These are phyloP conservation scores for Papiliotrema laurentii DNA, from an alignment of 1,284 basidiomycete genomes.

Conservation along the genomic window DNA sequence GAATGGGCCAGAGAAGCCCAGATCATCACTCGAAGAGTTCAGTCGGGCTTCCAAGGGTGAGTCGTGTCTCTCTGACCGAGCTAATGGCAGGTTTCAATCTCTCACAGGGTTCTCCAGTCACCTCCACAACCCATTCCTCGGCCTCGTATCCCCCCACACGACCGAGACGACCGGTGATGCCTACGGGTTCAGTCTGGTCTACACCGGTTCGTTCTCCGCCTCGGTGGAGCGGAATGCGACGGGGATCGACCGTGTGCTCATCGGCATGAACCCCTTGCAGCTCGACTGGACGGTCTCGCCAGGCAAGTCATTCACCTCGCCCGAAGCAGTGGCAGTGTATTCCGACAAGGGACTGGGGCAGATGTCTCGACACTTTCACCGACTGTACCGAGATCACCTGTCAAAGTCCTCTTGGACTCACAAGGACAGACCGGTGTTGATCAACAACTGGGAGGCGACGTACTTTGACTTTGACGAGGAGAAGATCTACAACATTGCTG, in stretches of 20 bases:
- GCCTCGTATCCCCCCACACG: slow-evolving; percentile 18
- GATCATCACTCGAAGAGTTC: slow-evolving; percentile 16
- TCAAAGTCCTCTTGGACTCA: slow-evolving; percentile 15
- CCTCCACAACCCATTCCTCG: slow-evolving; percentile 31
- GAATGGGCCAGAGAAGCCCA: slow-evolving; percentile 29
- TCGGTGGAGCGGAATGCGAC: slow-evolving; percentile 19
- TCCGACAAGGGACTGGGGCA: slow-evolving; percentile 22
- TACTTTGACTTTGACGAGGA: slow-evolving; percentile 34
- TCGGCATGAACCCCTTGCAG: slow-evolving; percentile 33
- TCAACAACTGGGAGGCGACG: slow-evolving; percentile 42
- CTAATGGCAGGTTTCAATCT: slow-evolving; percentile 20
- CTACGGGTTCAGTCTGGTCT: slow-evolving; percentile 30
- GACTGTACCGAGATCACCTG: slow-evolving; percentile 29
- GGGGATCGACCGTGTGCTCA: slow-evolving; percentile 16
- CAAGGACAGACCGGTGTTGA: slow-evolving; percentile 22
- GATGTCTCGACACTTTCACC: slow-evolving; percentile 26
- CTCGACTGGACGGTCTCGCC: slow-evolving; percentile 23
- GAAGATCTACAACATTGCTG: slow-evolving; percentile 19
- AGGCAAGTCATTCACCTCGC: slow-evolving; percentile 24
- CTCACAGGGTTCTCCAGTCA: slow-evolving; percentile 29
- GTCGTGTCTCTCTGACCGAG: background rate
- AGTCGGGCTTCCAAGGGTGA: slow-evolving; percentile 31
- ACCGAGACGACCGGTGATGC: slow-evolving; percentile 23
- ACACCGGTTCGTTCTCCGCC: slow-evolving; percentile 23
- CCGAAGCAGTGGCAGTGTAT: slow-evolving; percentile 28